These are phyloP conservation scores for Hirsutella rhossiliensis DNA, from an alignment of 2,329 filamentous ascomycete genomes.

Conservation along the genomic window DNA sequence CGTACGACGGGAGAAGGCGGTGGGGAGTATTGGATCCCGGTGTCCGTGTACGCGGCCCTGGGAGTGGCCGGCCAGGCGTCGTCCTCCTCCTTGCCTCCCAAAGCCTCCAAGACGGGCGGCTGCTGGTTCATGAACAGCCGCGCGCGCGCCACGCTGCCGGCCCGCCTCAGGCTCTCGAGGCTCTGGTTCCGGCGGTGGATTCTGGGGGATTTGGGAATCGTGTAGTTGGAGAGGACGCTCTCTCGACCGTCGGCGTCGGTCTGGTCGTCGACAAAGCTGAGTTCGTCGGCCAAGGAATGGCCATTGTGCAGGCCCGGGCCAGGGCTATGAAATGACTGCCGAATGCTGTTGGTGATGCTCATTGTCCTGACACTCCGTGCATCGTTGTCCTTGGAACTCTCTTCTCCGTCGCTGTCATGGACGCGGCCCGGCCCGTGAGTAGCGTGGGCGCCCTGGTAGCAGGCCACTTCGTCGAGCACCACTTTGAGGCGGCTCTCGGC, in stretches of 20 bases:
- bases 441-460: conserved; percentile 44
- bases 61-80: conserved; percentile 15
- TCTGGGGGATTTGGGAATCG: conserved; percentile 26
- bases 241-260: conserved; percentile 61
- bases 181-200: conserved; percentile 45
- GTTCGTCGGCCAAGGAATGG: conserved; percentile 78
- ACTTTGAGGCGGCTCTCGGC: conserved; percentile 76
- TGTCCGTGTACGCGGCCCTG: conserved; percentile 54
- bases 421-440: conserved; percentile 12
- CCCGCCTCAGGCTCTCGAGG: conserved; percentile 42
- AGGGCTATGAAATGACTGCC: conserved; percentile 55
- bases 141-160: conserved; percentile 41
- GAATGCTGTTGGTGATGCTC: conserved; percentile 60
- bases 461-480: conserved; percentile 76
- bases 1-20: conserved; percentile 56
- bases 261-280: conserved; percentile 69
- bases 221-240: conserved; percentile 40
- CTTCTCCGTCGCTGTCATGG: conserved; percentile 48
- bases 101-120: conserved; percentile 40
- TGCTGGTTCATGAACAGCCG: conserved; percentile 34
- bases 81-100: conserved; percentile 33
- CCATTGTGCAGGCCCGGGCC: conserved; percentile 35
- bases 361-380: conserved; percentile 58
- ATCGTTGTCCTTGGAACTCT: conserved; percentile 54
- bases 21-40: conserved; percentile 73